Evolutionary conservation across 2,329 filamentous ascomycete genomes (phyloP), one percentile per base, ranked within the genome.

Genomic region (Metarhizium album): DNA sequence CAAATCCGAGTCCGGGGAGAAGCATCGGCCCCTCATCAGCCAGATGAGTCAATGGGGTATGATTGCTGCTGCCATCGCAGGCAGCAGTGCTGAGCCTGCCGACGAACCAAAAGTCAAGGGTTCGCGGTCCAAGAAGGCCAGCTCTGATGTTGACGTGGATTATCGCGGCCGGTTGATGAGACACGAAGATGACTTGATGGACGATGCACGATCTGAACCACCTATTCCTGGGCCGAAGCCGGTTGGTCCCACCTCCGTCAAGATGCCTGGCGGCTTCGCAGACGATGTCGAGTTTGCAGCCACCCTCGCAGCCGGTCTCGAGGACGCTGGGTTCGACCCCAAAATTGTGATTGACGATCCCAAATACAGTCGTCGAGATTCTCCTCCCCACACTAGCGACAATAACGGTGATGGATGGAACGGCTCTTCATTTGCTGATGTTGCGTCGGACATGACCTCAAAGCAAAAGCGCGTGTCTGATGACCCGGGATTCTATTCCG

Each of bases 221-320:
- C 77, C 77, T 27, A 61, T 73, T 20, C 73, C 78, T 18, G 82
- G 83, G 3, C 76, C 80, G 3, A 82, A 83, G 58, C 77, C 78
- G 8, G 55, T 67, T 11, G 73, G 69, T 54, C 70, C 73, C n/a
- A 68, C 69, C 47, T 58, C 61, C 20, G 61, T 72, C 42, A 74
- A 78, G 51, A 78, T 84, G 64, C 82, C 84, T 23, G 84, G 84
- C 20, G 69, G 75, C 9, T 90, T 86, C 59, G 78, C 70, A 1
- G 77, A 83, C 51, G 85, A 88, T 57, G 67, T 84, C 8, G 81
- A 82, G 48, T 88, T 89, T 57, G 80, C 82, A 7, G 85, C 84
- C 27, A 80, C 78, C 3, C 67, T 88, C 45, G 83, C 84, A 52
- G 86, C 84, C 46, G 83, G 82, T 1, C 71, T 87, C 46, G 70